Base-by-base conservation (phyloP, 257 asterid species). In the Thymus mandschuricus region DNA sequence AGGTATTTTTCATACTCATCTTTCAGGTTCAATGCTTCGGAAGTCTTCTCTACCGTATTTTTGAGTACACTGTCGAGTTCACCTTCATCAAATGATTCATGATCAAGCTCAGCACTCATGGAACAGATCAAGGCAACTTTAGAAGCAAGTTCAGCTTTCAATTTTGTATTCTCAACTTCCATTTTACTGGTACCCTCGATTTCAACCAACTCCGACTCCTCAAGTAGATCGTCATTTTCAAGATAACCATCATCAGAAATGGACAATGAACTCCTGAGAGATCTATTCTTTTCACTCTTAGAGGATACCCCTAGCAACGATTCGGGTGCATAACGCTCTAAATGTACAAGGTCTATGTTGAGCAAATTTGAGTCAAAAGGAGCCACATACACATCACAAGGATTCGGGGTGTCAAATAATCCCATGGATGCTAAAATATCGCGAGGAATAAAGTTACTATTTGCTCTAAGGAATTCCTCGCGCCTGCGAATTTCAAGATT, bases 141-240 rank as follows among this genome's bases (percentile, higher is more conserved):
- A 15, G 99, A 86, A 84, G 99, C 97, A 71, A 94, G 99, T 75
- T 91, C 97, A 55, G 99, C 97, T 85, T 88, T 94, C 66, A 94
- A 84, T 75, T 85, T 91, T 2, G 98, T 98, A 79, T 91, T 91
- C 86, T 94, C 98, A n/a, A 89, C 96, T 73, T 94, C 99, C 82
- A 92, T 73, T 81, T 86, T 89, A 83, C 96, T 87, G 9, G 95
- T 86, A 56, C 96, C 94, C 0, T 84, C 88, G 67, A 94, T 87
- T 81, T 89, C 98, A 15, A 86, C 82, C 83, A 91, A 73, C 76
- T 86, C 98, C 0, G 86, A 83, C 27, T 80, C 91, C 69, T 86
- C 92, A 54, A 81, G 79, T 46, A 79, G 51, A 66, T 78, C 96
- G 64, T 71, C 82, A 61, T 80, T 86, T 75, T 80, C 86, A 8